Conservation (phyloP, 768 basidiomycete genomes). For the Suillus variegatus region DNA sequence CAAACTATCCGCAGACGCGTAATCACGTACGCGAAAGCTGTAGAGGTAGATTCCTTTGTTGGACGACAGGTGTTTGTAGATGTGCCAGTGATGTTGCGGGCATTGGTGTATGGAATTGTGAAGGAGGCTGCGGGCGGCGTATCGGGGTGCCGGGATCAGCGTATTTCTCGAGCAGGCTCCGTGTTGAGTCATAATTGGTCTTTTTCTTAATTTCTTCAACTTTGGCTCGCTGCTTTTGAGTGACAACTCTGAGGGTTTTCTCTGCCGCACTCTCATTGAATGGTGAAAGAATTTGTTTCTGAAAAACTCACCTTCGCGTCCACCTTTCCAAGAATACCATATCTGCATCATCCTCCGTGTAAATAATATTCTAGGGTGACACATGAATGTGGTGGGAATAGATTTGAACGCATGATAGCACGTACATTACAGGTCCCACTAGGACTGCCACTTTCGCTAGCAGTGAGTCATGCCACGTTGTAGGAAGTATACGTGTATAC, state of each 20-base stretch:
- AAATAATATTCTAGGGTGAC: constrained; percentile 60
- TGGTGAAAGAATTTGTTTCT: not conserved
- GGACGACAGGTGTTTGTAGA: constrained; percentile 24
- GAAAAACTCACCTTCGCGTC: constrained; percentile 64
- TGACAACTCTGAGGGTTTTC: constrained; percentile 68
- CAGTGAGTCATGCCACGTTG: constrained; percentile 25
- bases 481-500: constrained; percentile 64
- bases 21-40: constrained; percentile 42
- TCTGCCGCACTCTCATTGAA: constrained; percentile 47
- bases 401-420: constrained; percentile 17
- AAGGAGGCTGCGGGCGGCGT: constrained; percentile 40
- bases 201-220: constrained; percentile 98
- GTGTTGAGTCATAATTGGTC: constrained; percentile 93
- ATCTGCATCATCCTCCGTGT: constrained; percentile 78
- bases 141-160: constrained; percentile 60
- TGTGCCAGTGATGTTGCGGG: constrained; percentile 21
- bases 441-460: constrained; percentile 53
- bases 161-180: constrained; percentile 87
- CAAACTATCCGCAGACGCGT: not conserved
- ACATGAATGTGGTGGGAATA: not conserved
- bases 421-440: constrained; percentile 79
- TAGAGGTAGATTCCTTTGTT: constrained; percentile 26
- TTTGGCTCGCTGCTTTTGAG: constrained; percentile 79
- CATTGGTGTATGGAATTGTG: constrained; percentile 34
- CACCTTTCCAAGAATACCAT: constrained; percentile 80